Conservation (phyloP, 1,284 basidiomycete genomes). For the Tilletiaria anomala region DNA sequence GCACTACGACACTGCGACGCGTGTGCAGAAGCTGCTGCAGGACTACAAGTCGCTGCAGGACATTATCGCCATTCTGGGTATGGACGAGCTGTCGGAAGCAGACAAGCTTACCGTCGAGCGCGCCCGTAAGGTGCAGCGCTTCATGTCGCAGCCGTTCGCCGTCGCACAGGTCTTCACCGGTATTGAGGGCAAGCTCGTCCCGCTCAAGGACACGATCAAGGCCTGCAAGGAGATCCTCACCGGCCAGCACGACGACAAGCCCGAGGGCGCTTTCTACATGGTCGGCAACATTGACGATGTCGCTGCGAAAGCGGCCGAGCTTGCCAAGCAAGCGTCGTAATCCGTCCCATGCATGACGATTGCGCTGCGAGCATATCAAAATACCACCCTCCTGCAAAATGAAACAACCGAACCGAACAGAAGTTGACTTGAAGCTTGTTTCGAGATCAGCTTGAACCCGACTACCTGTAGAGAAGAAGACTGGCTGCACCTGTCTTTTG, state of each 20-base stretch:
- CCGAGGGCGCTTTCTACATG: slow-evolving; percentile 55
- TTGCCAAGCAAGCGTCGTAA: slow-evolving; percentile 57
- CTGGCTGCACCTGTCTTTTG: too few relatives aligned
- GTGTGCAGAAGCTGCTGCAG: slow-evolving; percentile 95
- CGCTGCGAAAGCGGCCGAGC: slow-evolving; percentile 86
- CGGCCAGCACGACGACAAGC: slow-evolving; percentile 71
- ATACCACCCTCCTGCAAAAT: too few relatives aligned
- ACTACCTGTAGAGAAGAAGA: too few relatives aligned
- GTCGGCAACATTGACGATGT: slow-evolving; percentile 85
- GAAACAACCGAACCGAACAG: too few relatives aligned
- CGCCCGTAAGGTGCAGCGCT: slow-evolving; percentile 52
- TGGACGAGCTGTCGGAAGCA: slow-evolving; percentile 99
- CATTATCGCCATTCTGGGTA: slow-evolving; percentile 75
- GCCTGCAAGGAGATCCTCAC: slow-evolving; percentile 61
- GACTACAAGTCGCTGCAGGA: slow-evolving; percentile 97
- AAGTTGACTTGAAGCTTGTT: too few relatives aligned
- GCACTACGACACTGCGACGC: slow-evolving; percentile 89
- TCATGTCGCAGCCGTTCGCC: slow-evolving; percentile 99
- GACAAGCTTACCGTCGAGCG: slow-evolving; percentile 88
- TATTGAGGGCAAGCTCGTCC: slow-evolving; percentile 88
- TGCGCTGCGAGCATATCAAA: too few relatives aligned
- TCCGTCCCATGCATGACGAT: too few relatives aligned
- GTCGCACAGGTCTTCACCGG: slow-evolving; percentile 99
- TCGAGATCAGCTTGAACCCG: too few relatives aligned
- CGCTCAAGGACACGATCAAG: slow-evolving; percentile 43